Conservation (phyloP, 768 basidiomycete species). For the Collybia mongolica region DNA sequence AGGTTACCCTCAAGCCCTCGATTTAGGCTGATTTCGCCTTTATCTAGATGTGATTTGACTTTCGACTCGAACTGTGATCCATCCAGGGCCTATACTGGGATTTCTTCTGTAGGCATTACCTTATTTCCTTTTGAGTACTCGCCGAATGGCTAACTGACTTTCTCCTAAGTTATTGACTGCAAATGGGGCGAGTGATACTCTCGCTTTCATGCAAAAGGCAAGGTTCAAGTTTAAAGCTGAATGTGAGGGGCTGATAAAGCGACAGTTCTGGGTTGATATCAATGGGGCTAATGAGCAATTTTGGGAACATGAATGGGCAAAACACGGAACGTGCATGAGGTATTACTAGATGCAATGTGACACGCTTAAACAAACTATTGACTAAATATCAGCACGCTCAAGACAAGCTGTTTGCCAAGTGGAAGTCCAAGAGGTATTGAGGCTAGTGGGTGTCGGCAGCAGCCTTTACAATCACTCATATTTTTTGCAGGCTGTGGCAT, state of each 20-base stretch:
- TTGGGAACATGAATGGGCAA: conserved; percentile 79
- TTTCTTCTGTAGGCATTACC: conserved; percentile 22
- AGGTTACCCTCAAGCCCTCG: background rate
- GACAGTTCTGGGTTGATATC: conserved; percentile 60
- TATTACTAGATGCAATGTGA: conserved; percentile 9
- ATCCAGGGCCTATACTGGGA: conserved; percentile 33
- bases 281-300: conserved; percentile 59
- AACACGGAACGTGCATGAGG: conserved; percentile 64
- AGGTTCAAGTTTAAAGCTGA: background rate
- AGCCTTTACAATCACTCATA: background rate
- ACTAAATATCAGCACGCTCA: conserved; percentile 50
- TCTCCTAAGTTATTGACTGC: conserved; percentile 47
- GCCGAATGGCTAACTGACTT: conserved; percentile 17
- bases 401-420: conserved; percentile 54
- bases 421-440: conserved; percentile 63
- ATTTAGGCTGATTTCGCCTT: background rate
- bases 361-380: background rate
- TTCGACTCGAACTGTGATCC: conserved; percentile 35
- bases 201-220: conserved; percentile 56
- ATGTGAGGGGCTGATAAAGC: background rate
- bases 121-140: background rate
- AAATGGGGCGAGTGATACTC: conserved; percentile 58
- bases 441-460: conserved; percentile 25
- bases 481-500: conserved; percentile 58
- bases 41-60: conserved; percentile 50